Conservation (phyloP, 2,329 filamentous ascomycete genomes). For the Ceratocystis ficicola region DNA sequence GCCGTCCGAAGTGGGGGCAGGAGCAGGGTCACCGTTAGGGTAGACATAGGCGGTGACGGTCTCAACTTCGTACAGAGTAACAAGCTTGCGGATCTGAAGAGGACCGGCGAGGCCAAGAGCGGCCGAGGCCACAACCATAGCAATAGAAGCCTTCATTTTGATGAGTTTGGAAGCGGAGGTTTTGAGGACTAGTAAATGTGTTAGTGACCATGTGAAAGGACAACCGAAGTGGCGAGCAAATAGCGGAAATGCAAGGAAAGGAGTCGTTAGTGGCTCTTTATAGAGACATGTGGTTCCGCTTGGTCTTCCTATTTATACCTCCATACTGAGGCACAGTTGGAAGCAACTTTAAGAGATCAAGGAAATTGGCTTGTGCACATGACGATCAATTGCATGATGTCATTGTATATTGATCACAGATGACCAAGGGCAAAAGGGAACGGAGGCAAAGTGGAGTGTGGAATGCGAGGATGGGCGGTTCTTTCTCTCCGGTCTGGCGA, state of each 20-base stretch:
- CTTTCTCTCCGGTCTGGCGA: background rate
- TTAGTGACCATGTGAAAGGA: background rate
- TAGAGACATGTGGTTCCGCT: too few relatives aligned
- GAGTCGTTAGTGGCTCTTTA: too few relatives aligned
- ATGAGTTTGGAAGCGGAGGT: conserved; percentile 12
- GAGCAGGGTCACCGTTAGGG: conserved; percentile 24
- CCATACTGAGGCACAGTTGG: background rate
- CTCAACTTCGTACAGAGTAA: conserved; percentile 33
- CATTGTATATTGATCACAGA: background rate
- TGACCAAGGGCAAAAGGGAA: background rate
- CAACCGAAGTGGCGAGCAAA: background rate
- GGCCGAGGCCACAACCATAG: conserved; percentile 37
- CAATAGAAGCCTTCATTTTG: conserved; percentile 41
- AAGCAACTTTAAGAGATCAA: background rate
- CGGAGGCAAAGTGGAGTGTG: background rate
- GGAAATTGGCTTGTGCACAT: background rate
- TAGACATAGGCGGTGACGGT: conserved; percentile 32
- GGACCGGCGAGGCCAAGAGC: conserved; percentile 37
- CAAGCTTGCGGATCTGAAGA: conserved; percentile 32
- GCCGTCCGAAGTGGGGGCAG: conserved; percentile 19
- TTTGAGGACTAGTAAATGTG: background rate
- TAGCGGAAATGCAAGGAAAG: background rate
- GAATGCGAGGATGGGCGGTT: background rate
- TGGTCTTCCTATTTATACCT: too few relatives aligned
- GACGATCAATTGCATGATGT: background rate